These are phyloP conservation scores for Picochlorum sp. DNA, from an alignment of 139 green algal genomes.

Conservation along the genomic window DNA sequence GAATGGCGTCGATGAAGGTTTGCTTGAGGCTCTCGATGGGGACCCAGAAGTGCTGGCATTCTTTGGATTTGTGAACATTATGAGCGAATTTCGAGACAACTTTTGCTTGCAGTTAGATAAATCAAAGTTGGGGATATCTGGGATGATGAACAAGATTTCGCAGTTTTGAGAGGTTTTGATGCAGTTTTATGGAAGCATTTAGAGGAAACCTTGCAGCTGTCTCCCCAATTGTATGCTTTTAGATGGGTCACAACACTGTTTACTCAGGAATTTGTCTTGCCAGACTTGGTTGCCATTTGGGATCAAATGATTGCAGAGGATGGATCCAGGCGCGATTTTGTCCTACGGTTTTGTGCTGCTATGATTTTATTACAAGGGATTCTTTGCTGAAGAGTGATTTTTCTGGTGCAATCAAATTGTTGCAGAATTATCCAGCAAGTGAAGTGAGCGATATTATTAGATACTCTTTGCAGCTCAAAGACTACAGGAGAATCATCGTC, in stretches of 20 bases:
- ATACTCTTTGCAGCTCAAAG: slow-evolving; percentile 25
- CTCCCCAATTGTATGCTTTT: slow-evolving; percentile 91
- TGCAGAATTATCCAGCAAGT: slow-evolving; percentile 75
- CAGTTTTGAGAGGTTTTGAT: slow-evolving; percentile 38
- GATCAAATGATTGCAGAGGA: slow-evolving; percentile 58
- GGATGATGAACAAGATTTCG: slow-evolving; percentile 64
- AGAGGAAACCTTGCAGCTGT: slow-evolving; percentile 29
- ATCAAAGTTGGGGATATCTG: slow-evolving; percentile 70
- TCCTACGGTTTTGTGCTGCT: slow-evolving; percentile 74
- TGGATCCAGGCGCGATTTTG: slow-evolving; percentile 42
- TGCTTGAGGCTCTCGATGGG: not conserved
- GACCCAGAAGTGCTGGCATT: slow-evolving; percentile 87
- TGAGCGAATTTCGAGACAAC: slow-evolving; percentile 82
- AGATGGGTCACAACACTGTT: slow-evolving; percentile 87
- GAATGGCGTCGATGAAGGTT: slow-evolving; percentile 21
- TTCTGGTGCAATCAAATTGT: slow-evolving; percentile 77
- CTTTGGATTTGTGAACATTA: slow-evolving; percentile 82
- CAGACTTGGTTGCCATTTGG: slow-evolving; percentile 78
- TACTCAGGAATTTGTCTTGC: slow-evolving; percentile 82
- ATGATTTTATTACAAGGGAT: slow-evolving; percentile 72
- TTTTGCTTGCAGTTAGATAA: slow-evolving; percentile 94
- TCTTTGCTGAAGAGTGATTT: slow-evolving; percentile 81
- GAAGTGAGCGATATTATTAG: slow-evolving; percentile 46
- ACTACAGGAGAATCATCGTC: slow-evolving; percentile 20
- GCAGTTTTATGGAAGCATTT: slow-evolving; percentile 7